Base-by-base conservation (phyloP, 106 monocot species). In the Platanthera zijinensis region DNA sequence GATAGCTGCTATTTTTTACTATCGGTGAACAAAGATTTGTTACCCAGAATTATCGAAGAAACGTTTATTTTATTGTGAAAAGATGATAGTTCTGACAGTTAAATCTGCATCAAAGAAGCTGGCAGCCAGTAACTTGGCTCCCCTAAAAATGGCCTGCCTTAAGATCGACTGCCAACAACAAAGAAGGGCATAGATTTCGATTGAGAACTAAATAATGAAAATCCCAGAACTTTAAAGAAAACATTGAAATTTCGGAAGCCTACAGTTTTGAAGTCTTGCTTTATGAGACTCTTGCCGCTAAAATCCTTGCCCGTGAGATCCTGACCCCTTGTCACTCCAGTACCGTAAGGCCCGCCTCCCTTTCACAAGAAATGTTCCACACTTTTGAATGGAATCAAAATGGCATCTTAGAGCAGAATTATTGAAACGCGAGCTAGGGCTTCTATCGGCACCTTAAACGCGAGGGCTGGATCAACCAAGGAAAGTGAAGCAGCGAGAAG, bases 41-140 rank as follows among this genome's bases (percentile, higher is more conserved):
- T 32, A 32, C 32, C 32, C 32, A 32, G 32, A 32, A 32, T 32
- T 32, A 32, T 32, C 32, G 1, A 32, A 32, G 32, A 32, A 59
- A 39, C 4, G 14, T 14, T 70, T 48, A 46, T 6, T 70, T n/a
- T 70, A 6, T 17, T 70, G 14, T n/a, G 15, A 46, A 8, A 10
- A 61, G 15, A 28, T 52, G 22, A 69, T 17, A 73, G 72, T 22
- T 54, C 13, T 47, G 51, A 93, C 91, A 28, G 96, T 97, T 69
- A 97, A 76, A 76, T 97, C 96, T 0, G 96, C 87, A 89, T 97
- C 96, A 71, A 97, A 97, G 87, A 97, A 93, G 80, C 96, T 97
- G 3, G 96, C 96, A 39, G 91, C 96, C 52, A 93, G 54, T 69
- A 93, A 66, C 50, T 91, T 97, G 3, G 96, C 93, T n/a, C 96